These are phyloP conservation scores for Termitomyces sp. DNA, from an alignment of 768 basidiomycete species.

Conservation along the genomic window DNA sequence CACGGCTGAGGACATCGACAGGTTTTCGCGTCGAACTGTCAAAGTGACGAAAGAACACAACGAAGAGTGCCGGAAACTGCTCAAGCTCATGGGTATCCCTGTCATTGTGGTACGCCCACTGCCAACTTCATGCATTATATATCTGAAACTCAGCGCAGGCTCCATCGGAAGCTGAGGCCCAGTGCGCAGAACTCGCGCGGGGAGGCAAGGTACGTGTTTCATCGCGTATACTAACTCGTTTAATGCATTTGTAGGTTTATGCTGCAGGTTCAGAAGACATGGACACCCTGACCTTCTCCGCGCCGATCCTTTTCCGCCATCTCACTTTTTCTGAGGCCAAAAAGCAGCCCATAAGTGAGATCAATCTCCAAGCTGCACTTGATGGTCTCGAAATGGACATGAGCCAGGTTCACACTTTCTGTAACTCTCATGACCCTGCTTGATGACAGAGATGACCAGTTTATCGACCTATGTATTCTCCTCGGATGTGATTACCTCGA, in stretches of 20 bases:
- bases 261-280: conserved; percentile 99
- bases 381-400: conserved; percentile 91
- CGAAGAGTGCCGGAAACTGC: conserved; percentile 84
- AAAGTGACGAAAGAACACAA: conserved; percentile 96
- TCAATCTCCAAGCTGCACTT: conserved; percentile 74
- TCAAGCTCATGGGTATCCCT: conserved; percentile 95
- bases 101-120: conserved; percentile 68
- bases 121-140: not conserved
- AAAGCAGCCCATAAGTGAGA: conserved; percentile 93
- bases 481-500: conserved; percentile 98
- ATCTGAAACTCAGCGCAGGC: conserved; percentile 46
- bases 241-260: conserved; percentile 57
- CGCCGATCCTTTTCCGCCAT: conserved; percentile 90
- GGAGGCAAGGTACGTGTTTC: conserved; percentile 68
- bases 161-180: conserved; percentile 97
- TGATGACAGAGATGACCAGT: conserved; percentile 44
- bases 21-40: conserved; percentile 84
- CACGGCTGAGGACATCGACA: conserved; percentile 89
- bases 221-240: not conserved
- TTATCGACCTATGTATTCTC: conserved; percentile 93
- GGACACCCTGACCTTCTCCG: conserved; percentile 95
- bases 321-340: conserved; percentile 98
- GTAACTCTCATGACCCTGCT: not conserved
- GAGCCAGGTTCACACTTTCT: conserved; percentile 57
- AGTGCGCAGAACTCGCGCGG: conserved; percentile 96